Percentiles rank a stretch among this genome's conserved stretches.
These are phyloP conservation scores for Leucogyrophana mollusca DNA, from an alignment of 768 basidiomycete genomes.

Conservation along the genomic window DNA sequence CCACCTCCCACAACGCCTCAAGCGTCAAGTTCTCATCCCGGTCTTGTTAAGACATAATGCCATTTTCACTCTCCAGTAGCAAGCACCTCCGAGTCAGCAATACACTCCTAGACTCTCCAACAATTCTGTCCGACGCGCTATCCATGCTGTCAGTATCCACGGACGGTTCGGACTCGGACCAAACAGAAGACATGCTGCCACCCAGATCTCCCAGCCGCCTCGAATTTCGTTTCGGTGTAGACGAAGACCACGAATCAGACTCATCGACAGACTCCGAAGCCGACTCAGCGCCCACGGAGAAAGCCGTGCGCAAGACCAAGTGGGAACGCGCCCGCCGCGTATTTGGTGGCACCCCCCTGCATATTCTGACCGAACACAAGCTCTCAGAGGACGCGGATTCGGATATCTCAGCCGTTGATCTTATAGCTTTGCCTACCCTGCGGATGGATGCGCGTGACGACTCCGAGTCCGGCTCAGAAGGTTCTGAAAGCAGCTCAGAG, in stretches of 20 bases:
- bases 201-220: slow-evolving; percentile 49
- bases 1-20: not conserved
- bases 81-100: too few relatives aligned
- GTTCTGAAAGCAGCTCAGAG: slow-evolving; percentile 13
- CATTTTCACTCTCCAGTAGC: too few relatives aligned
- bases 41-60: too few relatives aligned
- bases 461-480: slow-evolving; percentile 5
- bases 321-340: slow-evolving; percentile 8
- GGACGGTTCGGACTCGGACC: slow-evolving; percentile 9
- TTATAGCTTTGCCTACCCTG: not conserved
- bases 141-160: slow-evolving; percentile 1
- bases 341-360: slow-evolving; percentile 1
- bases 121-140: slow-evolving; percentile 8
- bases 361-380: not conserved
- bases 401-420: slow-evolving; percentile 1
- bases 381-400: not conserved
- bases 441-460: not conserved
- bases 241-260: not conserved
- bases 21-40: not conserved
- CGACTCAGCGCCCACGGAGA: not conserved
- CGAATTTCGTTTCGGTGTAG: slow-evolving; percentile 31
- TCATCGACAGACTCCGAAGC: not conserved
- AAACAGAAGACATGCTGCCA: slow-evolving; percentile 28
- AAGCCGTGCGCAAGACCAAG: slow-evolving; percentile 7
- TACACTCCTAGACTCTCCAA: too few relatives aligned